Conservation (phyloP, 257 asterid genomes). For the Solanum sejunctum region DNA sequence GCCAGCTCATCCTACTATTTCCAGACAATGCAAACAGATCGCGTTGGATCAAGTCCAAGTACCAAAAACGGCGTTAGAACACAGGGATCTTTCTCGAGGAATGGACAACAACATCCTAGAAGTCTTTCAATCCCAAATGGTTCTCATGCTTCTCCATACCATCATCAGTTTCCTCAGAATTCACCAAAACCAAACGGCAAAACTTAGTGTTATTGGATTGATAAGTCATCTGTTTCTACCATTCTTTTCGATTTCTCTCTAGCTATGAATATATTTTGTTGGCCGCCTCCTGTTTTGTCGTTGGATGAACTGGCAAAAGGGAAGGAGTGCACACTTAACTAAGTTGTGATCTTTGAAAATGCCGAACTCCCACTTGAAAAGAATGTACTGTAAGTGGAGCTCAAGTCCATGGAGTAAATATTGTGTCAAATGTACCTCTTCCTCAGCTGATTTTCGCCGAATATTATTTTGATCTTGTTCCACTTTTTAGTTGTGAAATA, state of each 20-base stretch:
- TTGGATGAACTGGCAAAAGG: conserved; percentile 18
- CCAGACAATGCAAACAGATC: conserved; percentile 67
- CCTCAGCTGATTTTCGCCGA: neutral
- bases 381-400: conserved; percentile 29
- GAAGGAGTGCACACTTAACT: conserved; percentile 7
- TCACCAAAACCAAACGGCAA: conserved; percentile 75
- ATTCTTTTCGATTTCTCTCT: conserved; percentile 19
- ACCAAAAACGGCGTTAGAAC: conserved; percentile 32
- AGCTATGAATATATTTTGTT: conserved; percentile 16
- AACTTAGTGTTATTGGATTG: conserved; percentile 19
- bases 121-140: conserved; percentile 69
- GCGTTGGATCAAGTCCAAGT: conserved; percentile 48
- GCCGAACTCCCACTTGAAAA: conserved; percentile 15
- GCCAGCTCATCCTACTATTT: conserved; percentile 79
- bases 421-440: neutral
- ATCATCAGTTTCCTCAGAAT: conserved; percentile 41
- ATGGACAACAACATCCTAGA: conserved; percentile 54
- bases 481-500: neutral
- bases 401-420: conserved; percentile 20
- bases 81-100: conserved; percentile 42
- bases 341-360: conserved; percentile 10
- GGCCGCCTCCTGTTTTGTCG: conserved; percentile 1
- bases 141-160: conserved; percentile 61
- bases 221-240: neutral
- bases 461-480: neutral